Percentiles rank a stretch among this genome's conserved stretches.
These are phyloP conservation scores for Aspergillus phoenicis DNA, from an alignment of 2,329 filamentous ascomycete genomes.

Conservation along the genomic window DNA sequence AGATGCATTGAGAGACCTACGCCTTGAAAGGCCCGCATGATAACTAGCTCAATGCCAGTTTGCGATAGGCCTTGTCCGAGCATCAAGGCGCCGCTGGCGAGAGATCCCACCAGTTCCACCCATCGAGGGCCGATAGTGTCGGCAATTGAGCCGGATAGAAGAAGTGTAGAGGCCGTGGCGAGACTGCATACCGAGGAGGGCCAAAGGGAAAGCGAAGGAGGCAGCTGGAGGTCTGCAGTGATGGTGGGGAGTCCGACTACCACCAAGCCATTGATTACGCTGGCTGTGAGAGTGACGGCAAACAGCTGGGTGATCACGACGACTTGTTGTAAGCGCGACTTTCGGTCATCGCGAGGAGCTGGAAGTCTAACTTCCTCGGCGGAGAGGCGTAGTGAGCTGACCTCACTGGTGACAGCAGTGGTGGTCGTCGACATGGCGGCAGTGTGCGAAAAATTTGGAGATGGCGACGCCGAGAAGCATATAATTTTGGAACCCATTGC, in stretches of 20 bases:
- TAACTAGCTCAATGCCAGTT: no score
- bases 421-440: background rate
- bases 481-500: background rate
- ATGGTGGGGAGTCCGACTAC: constrained; percentile 49
- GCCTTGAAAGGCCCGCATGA: no score
- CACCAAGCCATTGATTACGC: constrained; percentile 43
- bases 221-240: constrained; percentile 37
- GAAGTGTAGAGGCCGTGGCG: no score
- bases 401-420: background rate
- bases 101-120: no score
- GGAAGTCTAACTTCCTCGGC: background rate
- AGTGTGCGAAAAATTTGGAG: background rate
- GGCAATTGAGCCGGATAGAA: no score
- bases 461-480: background rate
- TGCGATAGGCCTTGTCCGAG: no score
- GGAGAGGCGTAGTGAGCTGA: background rate
- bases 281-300: constrained; percentile 29
- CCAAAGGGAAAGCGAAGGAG: constrained; percentile 26
- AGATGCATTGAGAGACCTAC: no score
- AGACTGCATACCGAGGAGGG: constrained; percentile 28
- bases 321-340: constrained; percentile 12
- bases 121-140: no score
- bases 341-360: background rate
- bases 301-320: constrained; percentile 19
- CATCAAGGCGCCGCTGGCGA: no score